Base-by-base conservation (phyloP, 768 basidiomycete species). In the Termitomyces sp. region DNA sequence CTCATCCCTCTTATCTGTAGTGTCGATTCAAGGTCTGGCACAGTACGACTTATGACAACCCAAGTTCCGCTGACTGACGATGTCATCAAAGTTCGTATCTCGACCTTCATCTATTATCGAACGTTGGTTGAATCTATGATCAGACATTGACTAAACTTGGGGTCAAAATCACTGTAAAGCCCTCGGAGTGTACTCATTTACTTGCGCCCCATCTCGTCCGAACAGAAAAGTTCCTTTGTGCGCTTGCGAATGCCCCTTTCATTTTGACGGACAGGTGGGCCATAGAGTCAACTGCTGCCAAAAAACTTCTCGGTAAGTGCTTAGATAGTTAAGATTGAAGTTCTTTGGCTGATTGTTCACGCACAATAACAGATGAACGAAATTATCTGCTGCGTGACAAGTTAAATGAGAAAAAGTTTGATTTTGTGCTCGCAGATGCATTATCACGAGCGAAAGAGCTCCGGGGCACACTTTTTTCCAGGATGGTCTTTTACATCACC, bases 171-270 rank as follows among this genome's bases (percentile, higher is more conserved):
- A 83, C 83, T 8, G 76, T 78, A 1, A 79, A 82, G 35, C 75
- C 87, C 0, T 64, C 68, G 1, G 84, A 91, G 53, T 91, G 87
- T 63, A 96, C 92, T 0, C 91, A 95, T 70, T 77, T 97, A 12
- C 69, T 96, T 47, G 81, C 83, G 10, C 80, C 78, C 35, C 74
- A 76, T 28, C 74, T 95, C 26, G 83, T 86, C 5, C 81, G 94
- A 5, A 96, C 94, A 1, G 89, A 94, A 66, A 97, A 96, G 68
- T 89, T 96, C 66, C 75, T 97, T 0, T 85, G 84, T 62, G 91
- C 90, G 0, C 73, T 96, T 62, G 77, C 88, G 0, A 70, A 69
- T 0, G 82, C 79, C 0, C 86, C 89, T 0, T 76, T 74, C 58
- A 74, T 95, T 47, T 70, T 97, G 21, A 80, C 76, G 3, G 77